phyloP scores from a whole-genome alignment of 164 flowering plant species.

The Magnolia changhungtana region DNA sequence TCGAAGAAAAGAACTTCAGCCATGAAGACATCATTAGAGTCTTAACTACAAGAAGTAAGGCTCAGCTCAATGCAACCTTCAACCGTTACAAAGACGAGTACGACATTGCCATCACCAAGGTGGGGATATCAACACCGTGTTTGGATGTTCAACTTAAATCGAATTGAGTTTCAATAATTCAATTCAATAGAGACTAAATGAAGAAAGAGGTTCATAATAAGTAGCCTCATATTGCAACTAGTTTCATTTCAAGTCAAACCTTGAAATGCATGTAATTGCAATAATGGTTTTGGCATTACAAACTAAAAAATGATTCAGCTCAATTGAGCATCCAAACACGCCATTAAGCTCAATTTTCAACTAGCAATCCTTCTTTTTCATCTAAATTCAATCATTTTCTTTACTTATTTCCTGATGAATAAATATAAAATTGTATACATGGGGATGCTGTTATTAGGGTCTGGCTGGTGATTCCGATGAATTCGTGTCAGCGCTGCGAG shows the following conservation, averaged over 20 bases:
- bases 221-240: no score
- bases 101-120: slow-evolving; percentile 69
- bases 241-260: no score
- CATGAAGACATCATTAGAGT: slow-evolving; percentile 74
- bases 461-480: slow-evolving; percentile 43
- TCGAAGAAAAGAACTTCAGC: slow-evolving; percentile 43
- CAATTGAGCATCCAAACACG: not conserved
- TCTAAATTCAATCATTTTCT: not conserved
- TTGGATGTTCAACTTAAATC: not conserved
- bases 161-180: not conserved
- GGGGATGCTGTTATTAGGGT: slow-evolving; percentile 27
- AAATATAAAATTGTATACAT: not conserved
- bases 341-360: no score
- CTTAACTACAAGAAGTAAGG: slow-evolving; percentile 66
- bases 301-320: not conserved
- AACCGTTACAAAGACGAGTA: slow-evolving; percentile 55
- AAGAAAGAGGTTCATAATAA: no score
- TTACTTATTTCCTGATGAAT: not conserved
- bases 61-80: slow-evolving; percentile 71
- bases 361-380: no score
- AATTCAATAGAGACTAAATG: not conserved
- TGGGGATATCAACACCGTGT: slow-evolving; percentile 11
- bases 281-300: not conserved
- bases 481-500: slow-evolving; percentile 39
- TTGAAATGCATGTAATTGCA: not conserved